Base-by-base conservation (phyloP, 352 stramenopile species). In the Phytophthora europaea region DNA sequence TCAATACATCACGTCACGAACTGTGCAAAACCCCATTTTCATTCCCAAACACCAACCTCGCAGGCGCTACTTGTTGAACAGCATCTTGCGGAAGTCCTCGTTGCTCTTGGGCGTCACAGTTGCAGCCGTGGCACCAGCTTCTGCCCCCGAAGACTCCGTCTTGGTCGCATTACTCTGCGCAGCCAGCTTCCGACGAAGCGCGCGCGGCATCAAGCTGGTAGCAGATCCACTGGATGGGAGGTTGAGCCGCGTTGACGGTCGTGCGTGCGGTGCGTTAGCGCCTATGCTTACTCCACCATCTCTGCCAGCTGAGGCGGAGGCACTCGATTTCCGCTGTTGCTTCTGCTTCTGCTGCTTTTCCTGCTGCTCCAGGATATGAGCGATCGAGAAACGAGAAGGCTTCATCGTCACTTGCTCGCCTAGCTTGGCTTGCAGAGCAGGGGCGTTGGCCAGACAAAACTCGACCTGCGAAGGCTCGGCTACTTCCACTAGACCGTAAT, bases 71-170 rank as follows among this genome's bases (percentile, higher is more conserved):
- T 80, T 80, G 51, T 82, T 86, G 51, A 90, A 71, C 50, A 93
- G 67, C 65, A 93, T 73, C 48, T 88, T 85, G 48, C 86, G 86
- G 34, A 93, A 93, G 36, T 93, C 86, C 15, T 83, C 86, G 65
- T 93, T 93, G n/a, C 79, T 88, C 72, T 91, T 92, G 3, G 82
- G 78, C 23, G 57, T 82, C 22, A 76, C 66, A 22, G 34, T 56
- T 26, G 31, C 28, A 38, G 51, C 18, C 1, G 20, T 23, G 9
- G 20, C 22, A 28, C 15, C 22, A 57, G 61, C 28, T 28, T 20
- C n/a, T 10, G 43, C 15, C 38, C 67, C 45, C 15, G 34, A 45
- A 7, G 22, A 12, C 5, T 53, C 54, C 1, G 53, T 65, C 26
- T 68, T 74, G 10, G 61, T 10, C 28, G 58, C 55, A 43, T 55